Percentiles rank a stretch among this genome's conserved stretches.
These are phyloP conservation scores for Candida tunisiensis DNA, from an alignment of 1,139 yeast species.

Conservation along the genomic window DNA sequence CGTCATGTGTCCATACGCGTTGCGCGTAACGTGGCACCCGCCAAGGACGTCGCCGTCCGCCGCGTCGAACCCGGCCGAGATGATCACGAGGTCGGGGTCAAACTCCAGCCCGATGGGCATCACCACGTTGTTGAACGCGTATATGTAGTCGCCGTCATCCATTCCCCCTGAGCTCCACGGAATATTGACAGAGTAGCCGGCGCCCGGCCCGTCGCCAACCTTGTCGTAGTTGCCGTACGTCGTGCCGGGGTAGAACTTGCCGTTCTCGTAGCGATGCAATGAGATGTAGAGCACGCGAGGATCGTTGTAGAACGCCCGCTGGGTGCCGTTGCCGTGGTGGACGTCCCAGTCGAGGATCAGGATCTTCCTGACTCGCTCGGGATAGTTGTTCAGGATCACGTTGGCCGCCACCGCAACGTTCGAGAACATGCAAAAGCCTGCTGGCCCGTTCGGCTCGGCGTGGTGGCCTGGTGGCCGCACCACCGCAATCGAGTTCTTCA, in stretches of 20 bases:
- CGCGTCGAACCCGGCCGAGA: slow-evolving; percentile 95
- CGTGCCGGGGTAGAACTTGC: slow-evolving; percentile 90
- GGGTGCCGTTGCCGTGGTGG: slow-evolving; percentile 98
- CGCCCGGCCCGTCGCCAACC: slow-evolving; percentile 75
- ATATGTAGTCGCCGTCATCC: slow-evolving; percentile 90
- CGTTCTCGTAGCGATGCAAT: slow-evolving; percentile 82
- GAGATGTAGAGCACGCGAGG: slow-evolving; percentile 86
- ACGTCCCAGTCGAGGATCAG: slow-evolving; percentile 94
- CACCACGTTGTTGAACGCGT: slow-evolving; percentile 78
- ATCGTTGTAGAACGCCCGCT: slow-evolving; percentile 75
- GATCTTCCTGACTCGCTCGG: slow-evolving; percentile 74
- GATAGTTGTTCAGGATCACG: slow-evolving; percentile 62
- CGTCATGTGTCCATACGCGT: slow-evolving; percentile 94
- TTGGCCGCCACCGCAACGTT: slow-evolving; percentile 97
- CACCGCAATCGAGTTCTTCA: slow-evolving; percentile 83
- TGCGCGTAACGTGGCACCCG: slow-evolving; percentile 92
- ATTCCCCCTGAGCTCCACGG: slow-evolving; percentile 94
- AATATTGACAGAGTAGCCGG: slow-evolving; percentile 74
- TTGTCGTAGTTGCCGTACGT: slow-evolving; percentile 58
- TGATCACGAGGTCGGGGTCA: slow-evolving; percentile 82
- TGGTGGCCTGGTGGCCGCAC: slow-evolving; percentile 99
- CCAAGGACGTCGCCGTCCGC: slow-evolving; percentile 98
- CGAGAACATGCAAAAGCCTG: slow-evolving; percentile 91
- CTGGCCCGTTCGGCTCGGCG: slow-evolving; percentile 94
- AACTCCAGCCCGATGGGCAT: slow-evolving; percentile 84